Evolutionary conservation across 148 eudicot genomes (phyloP), one percentile per base, ranked within the genome.

Genomic region (Cornus suecica): DNA sequence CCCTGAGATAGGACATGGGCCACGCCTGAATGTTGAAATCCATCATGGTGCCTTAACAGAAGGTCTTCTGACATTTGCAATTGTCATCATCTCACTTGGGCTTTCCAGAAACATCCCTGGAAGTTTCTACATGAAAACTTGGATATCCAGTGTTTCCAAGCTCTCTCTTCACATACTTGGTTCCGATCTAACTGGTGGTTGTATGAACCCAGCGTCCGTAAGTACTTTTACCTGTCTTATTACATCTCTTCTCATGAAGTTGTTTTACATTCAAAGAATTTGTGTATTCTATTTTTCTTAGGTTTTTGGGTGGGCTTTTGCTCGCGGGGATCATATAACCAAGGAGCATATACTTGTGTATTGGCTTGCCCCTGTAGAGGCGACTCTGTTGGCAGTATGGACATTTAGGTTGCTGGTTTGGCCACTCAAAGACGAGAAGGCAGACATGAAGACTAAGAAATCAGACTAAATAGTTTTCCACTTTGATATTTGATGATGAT

Each of bases 221-320:
- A 84, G 98, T 75, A 30, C 63, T 76, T 78, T 25, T 63, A 23
- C 64, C 22, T 4, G 45, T 76, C 29, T 48, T 28, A 18, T 37
- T n/a, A 24, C 27, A 66, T 61, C 62, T 61, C 23, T 8, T 45
- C 26, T 56, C 2, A 15, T 14, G 24, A 8, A 34, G 10, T 48
- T 68, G 71, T 27, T 54, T 25, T 0, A 26, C 31, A 54, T 56
- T 24, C 25, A 10, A 37, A n/a, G n/a, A 52, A 24, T 27, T 41
- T 32, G 24, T 63, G 34, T 14, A 24, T 0, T 69, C 26, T 76
- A 51, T 10, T 0, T 76, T 37, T 58, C 76, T 70, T 74, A 94
- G 98, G 96, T 87, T 66, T 87, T 87, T 82, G 99, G 97, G 64
- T 94, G 97, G 97, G 99, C 99, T 63, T 89, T 83, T 84, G 96